Percentiles rank a stretch among this genome's conserved stretches.
phyloP scores from a whole-genome alignment of 306 rosid species.

The Crataegus laevigata region DNA sequence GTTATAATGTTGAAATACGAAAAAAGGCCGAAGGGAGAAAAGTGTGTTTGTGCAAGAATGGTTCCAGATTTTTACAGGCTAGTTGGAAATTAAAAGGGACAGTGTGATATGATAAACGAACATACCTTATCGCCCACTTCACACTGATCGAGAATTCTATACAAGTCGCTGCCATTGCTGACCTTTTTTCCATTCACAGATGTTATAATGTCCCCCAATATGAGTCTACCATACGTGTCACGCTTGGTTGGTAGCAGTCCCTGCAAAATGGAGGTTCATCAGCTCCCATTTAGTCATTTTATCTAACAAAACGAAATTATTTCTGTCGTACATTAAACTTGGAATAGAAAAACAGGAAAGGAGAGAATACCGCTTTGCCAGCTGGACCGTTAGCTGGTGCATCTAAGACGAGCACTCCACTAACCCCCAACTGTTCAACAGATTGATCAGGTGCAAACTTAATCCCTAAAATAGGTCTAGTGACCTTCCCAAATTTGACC shows the following conservation, averaged over 20 bases:
- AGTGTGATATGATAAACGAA: not conserved
- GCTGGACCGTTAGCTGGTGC: slow-evolving; percentile 95
- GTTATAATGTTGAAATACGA: not conserved
- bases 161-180: slow-evolving; percentile 84
- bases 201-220: slow-evolving; percentile 92
- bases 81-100: not conserved
- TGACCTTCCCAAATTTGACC: slow-evolving; percentile 92
- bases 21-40: not conserved
- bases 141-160: slow-evolving; percentile 95
- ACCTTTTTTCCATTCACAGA: slow-evolving; percentile 85
- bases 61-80: not conserved
- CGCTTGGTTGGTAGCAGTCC: slow-evolving; percentile 86
- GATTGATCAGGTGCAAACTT: slow-evolving; percentile 99
- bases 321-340: not conserved
- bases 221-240: slow-evolving; percentile 82
- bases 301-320: not conserved
- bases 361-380: slow-evolving; percentile 74
- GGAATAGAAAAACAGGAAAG: not conserved
- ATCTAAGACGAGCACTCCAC: slow-evolving; percentile 95
- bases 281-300: slow-evolving; percentile 1
- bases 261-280: slow-evolving; percentile 34
- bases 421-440: slow-evolving; percentile 88
- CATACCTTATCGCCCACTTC: slow-evolving; percentile 90
- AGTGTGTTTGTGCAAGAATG: not conserved
- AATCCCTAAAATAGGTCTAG: slow-evolving; percentile 94